Percentiles rank a stretch among this genome's conserved stretches.
Evolutionary conservation across 495 filamentous ascomycete species (phyloP).

Genomic region (Podospora fimiseda): DNA sequence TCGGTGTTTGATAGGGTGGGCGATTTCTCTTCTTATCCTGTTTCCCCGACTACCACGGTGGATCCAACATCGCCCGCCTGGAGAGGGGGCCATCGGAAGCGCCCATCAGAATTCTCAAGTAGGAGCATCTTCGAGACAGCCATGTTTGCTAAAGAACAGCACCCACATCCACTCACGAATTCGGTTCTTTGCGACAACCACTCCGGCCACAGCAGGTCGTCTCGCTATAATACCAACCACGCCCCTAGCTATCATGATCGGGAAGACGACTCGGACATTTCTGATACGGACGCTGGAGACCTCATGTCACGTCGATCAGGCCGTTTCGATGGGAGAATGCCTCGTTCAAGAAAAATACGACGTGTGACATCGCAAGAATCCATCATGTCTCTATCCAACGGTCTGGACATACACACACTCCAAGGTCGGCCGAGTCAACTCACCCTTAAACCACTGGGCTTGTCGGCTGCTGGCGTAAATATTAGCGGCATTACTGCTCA

Average conservation of each 20-base stretch:
- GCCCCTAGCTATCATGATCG: conserved; percentile 10
- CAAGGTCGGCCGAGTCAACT: conserved; percentile 47
- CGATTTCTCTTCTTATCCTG: conserved; percentile 59
- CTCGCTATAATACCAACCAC: conserved; percentile 11
- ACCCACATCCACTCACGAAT: conserved; percentile 12
- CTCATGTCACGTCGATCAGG: conserved; percentile 9
- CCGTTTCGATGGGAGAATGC: conserved; percentile 14
- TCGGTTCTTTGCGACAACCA: conserved; percentile 6
- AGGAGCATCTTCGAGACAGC: conserved; percentile 36
- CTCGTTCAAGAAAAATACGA: conserved; percentile 22
- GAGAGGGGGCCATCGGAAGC: conserved; percentile 45
- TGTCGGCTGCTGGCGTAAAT: conserved; percentile 36
- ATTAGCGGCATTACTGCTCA: conserved; percentile 36
- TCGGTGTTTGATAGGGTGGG: conserved; percentile 71
- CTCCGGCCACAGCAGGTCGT: conserved; percentile 9
- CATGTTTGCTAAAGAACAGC: conserved; percentile 19
- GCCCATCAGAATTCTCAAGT: conserved; percentile 47
- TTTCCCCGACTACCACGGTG: conserved; percentile 64
- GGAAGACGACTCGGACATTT: conserved; percentile 8
- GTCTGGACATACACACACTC: conserved; percentile 51
- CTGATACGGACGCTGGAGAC: conserved; percentile 1
- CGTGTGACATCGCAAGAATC: conserved; percentile 47
- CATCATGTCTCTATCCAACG: conserved; percentile 48
- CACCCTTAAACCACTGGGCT: conserved; percentile 38
- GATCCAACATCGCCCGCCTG: conserved; percentile 54